Conservation (phyloP, 1,284 basidiomycete species). For the Ustilago trichophora region DNA sequence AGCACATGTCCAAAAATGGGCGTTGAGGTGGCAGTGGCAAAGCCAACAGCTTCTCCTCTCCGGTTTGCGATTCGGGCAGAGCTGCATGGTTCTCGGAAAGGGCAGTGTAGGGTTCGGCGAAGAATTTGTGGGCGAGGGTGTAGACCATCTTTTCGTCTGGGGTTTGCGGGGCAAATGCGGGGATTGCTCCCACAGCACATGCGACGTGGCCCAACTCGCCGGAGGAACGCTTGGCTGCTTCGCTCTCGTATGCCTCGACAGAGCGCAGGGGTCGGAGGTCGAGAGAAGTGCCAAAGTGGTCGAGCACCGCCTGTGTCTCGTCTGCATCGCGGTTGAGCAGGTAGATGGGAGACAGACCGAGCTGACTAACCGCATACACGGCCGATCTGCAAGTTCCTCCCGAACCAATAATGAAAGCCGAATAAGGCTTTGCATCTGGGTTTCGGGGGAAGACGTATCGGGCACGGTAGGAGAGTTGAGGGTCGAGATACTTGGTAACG, state of each 20-base stretch:
- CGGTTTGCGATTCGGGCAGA: not conserved
- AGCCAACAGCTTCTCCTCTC: not conserved
- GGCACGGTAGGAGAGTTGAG: slow-evolving; percentile 12
- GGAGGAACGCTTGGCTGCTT: slow-evolving; percentile 16
- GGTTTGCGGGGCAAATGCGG: slow-evolving; percentile 55
- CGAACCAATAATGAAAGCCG: slow-evolving; percentile 54
- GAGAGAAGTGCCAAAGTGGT: slow-evolving; percentile 39
- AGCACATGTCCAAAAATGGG: slow-evolving; percentile 67
- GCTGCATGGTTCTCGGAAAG: not conserved
- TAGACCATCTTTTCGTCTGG: slow-evolving; percentile 63
- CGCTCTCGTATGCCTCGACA: slow-evolving; percentile 28
- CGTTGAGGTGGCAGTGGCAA: slow-evolving; percentile 51
- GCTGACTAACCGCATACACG: slow-evolving; percentile 45
- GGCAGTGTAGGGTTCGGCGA: slow-evolving; percentile 26
- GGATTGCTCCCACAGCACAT: slow-evolving; percentile 61
- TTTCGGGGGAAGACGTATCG: slow-evolving; percentile 28
- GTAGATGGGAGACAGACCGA: slow-evolving; percentile 46
- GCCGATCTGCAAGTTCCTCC: slow-evolving; percentile 51
- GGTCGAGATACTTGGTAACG: slow-evolving; percentile 31
- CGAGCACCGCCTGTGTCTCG: slow-evolving; percentile 44
- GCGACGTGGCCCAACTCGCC: slow-evolving; percentile 47
- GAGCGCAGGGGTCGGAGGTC: slow-evolving; percentile 42
- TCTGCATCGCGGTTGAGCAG: slow-evolving; percentile 45
- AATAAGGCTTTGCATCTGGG: slow-evolving; percentile 26
- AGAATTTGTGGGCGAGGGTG: slow-evolving; percentile 49